Base-by-base conservation (phyloP, 768 basidiomycete species). In the Mycena rebaudengoi region DNA sequence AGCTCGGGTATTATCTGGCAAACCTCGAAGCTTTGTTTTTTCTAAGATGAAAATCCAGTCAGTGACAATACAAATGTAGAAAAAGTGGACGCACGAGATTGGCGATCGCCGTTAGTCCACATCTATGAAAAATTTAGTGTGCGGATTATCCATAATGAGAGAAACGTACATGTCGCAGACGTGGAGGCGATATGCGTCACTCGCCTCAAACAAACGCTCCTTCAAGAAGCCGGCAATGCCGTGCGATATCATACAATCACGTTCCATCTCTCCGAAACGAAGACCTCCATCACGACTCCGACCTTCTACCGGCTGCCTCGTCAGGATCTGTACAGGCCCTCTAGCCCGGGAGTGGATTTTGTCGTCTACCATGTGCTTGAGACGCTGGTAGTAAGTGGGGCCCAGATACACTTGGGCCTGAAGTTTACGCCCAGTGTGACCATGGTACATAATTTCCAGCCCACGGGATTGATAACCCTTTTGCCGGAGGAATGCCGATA, bases 231-330 rank as follows among this genome's bases (percentile, higher is more conserved):
- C 95, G 45, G 98, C 97, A 67, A 99, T 96, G 75, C 98, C 98
- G 81, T 99, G 98, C 23, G 98, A 98, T 64, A 99, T 97, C 98
- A 99, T 99, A 76, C 98, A 99, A 87, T 98, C 97, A 76, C 95
- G 94, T 75, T 99, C 98, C 98, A 99, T 99, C 86, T 99, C 98
- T 84, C 98, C 98, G 84, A 99, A 99, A 72, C 98, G 95, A 66
- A 99, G 80, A 77, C 98, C 98, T 83, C 98, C 98, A 73, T 99
- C 98, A 80, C 98, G 88, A 86, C 93, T 95, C 78, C 98, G 87
- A 86, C 98, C 98, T 75, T 99, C 98, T 16, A 99, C 98, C 13
- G 98, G 98, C 73, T 99, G 98, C 49, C 98, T 82, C 30, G 97
- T 99, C 71, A 99, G 78, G 71, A 99, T 99, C 76, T 99, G 98